phyloP scores from a whole-genome alignment of 192 early-diverging fungal species.

The Linderina pennispora region DNA sequence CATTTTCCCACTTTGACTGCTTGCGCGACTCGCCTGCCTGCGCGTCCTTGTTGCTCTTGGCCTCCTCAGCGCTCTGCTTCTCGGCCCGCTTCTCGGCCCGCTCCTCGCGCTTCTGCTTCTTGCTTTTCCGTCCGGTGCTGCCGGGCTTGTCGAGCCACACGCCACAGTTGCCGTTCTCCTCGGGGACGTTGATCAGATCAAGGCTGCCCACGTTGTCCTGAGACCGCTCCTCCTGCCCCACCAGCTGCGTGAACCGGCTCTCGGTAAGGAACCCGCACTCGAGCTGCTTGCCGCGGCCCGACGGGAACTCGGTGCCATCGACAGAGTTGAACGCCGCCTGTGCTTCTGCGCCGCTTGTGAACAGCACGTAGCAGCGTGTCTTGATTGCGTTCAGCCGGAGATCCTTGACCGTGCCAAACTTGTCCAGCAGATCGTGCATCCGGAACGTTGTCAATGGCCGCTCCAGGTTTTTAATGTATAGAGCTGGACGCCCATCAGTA shows the following conservation, averaged over 20 bases:
- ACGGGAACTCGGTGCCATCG: conserved; percentile 28
- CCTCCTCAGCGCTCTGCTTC: background rate
- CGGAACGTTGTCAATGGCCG: conserved; percentile 30
- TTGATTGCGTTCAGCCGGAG: conserved; percentile 46
- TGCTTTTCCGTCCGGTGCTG: conserved; percentile 11
- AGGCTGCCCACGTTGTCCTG: conserved; percentile 21
- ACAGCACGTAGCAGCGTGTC: conserved; percentile 37
- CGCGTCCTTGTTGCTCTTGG: conserved; percentile 3
- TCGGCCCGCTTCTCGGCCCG: conserved; percentile 25
- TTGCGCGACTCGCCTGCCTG: conserved; percentile 7
- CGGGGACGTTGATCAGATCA: conserved; percentile 16
- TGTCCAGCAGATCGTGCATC: conserved; percentile 24
- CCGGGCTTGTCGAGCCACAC: conserved; percentile 13
- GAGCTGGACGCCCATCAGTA: too few relatives aligned
- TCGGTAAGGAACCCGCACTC: conserved; percentile 34
- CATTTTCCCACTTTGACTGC: background rate
- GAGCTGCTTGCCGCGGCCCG: conserved; percentile 27
- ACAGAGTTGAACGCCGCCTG: conserved; percentile 12
- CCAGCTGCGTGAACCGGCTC: conserved; percentile 24
- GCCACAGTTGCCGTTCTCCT: conserved; percentile 27
- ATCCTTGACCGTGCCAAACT: conserved; percentile 17
- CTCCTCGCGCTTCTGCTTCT: conserved; percentile 30
- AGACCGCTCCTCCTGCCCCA: conserved; percentile 19
- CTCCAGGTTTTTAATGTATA: conserved; percentile 40
- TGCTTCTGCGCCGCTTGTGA: conserved; percentile 12